Evolutionary conservation across 306 rosid genomes (phyloP), one percentile per base, ranked within the genome.

Genomic region (Urtica urens): DNA sequence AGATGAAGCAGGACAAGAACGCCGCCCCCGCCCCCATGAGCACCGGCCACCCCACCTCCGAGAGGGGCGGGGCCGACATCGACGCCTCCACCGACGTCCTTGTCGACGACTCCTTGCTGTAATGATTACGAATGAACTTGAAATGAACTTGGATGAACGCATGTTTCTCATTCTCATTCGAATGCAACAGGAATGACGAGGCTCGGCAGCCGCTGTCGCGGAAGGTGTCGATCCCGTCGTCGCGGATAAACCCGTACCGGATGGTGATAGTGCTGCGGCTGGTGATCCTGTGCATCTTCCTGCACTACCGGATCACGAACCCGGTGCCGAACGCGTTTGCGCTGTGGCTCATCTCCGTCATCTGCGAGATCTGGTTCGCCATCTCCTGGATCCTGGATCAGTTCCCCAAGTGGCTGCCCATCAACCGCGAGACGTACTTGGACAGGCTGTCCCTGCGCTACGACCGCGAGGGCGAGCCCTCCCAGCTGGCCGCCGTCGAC

Each of bases 321-420:
- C 97, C 95, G n/a, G 97, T 90, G 51, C 72, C 58, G 51, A 81
- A 90, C 77, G 97, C 97, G 39, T 84, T 49, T 53, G 74, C 84
- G 12, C 60, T 90, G 59, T 90, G 97, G 97, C 51, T 90, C 49
- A 59, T 84, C 62, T 90, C 95, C 2, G 97, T 90, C 62, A 84
- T 90, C 49, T 90, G 97, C 67, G 97, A 90, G 82, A 79, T 90
- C 62, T 90, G 97, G 97, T 90, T 90, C 49, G 95, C 97, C 30
- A 62, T 90, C 0, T 90, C 97, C 38, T 90, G 97, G 97, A 84
- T 90, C 56, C 72, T 90, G 47, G 97, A 90, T 90, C 97, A 90
- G 71, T 81, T 90, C 56, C 97, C 93, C 0, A 90, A 90, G 76
- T 90, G 97, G 97, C 75, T 84, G 24, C 95, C 97, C 13, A 87